phyloP scores from a whole-genome alignment of 2,329 filamentous ascomycete species.

The Neopestalotiopsis rosae region DNA sequence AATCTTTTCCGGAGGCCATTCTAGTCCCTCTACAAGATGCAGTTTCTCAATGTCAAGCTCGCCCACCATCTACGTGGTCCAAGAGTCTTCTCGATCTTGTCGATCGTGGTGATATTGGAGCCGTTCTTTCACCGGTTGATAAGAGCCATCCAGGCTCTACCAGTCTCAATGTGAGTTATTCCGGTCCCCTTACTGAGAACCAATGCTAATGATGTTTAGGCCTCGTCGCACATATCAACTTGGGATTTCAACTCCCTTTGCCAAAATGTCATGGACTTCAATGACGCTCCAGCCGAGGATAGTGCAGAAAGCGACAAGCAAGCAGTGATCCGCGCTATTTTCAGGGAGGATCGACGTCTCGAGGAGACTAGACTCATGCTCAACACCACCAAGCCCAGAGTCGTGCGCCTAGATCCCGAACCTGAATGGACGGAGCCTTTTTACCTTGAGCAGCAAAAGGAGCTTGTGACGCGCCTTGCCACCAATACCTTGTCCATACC shows the following conservation, averaged over 20 bases:
- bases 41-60: conserved; percentile 82
- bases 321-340: conserved; percentile 83
- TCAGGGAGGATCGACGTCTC: conserved; percentile 88
- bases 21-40: conserved; percentile 81
- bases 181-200: neutral
- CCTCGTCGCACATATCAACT: conserved; percentile 67
- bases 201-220: conserved; percentile 42
- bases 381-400: conserved; percentile 81
- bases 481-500: conserved; percentile 88
- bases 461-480: conserved; percentile 84
- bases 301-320: conserved; percentile 84
- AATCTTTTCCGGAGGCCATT: conserved; percentile 86
- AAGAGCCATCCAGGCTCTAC: conserved; percentile 39
- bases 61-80: conserved; percentile 79
- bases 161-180: conserved; percentile 48
- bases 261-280: conserved; percentile 65
- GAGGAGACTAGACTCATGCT: conserved; percentile 84
- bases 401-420: conserved; percentile 77
- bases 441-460: conserved; percentile 90
- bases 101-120: conserved; percentile 80
- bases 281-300: conserved; percentile 70
- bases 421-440: conserved; percentile 84
- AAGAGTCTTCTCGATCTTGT: conserved; percentile 75
- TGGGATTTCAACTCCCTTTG: conserved; percentile 84
- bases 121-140: conserved; percentile 60